phyloP scores from a whole-genome alignment of 176 grass and related monocot species.

The Panicum miliaceum region DNA sequence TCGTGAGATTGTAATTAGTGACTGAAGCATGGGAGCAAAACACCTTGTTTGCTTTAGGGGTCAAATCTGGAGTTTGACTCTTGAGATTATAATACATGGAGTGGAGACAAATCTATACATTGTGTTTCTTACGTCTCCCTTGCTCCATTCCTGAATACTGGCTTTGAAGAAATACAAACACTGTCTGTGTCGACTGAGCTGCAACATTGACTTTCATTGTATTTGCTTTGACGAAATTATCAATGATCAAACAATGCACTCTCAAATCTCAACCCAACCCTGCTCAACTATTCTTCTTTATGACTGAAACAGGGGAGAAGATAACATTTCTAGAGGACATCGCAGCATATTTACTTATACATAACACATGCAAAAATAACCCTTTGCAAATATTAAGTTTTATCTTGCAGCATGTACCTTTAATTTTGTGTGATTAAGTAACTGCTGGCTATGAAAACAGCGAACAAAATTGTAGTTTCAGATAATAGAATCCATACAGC shows the following conservation, averaged over 20 bases:
- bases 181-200: neutral
- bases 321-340: neutral
- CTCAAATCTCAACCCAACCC: neutral
- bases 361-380: neutral
- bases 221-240: neutral
- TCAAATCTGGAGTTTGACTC: too few relatives aligned
- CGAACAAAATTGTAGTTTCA: too few relatives aligned
- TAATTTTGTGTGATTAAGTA: neutral
- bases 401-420: neutral
- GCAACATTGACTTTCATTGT: too few relatives aligned
- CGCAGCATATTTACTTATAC: neutral
- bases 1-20: conserved; percentile 15
- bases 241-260: neutral
- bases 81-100: too few relatives aligned
- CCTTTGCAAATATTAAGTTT: neutral
- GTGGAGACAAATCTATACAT: neutral
- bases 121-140: neutral
- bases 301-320: neutral
- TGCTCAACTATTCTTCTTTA: neutral
- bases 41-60: neutral
- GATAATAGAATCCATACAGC: neutral
- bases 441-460: neutral
- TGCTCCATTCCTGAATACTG: neutral
- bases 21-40: conserved; percentile 29
- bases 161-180: conserved; percentile 1